Base-by-base conservation (phyloP, 1,139 yeast genomes). In the Saccharomyces hybrid region DNA sequence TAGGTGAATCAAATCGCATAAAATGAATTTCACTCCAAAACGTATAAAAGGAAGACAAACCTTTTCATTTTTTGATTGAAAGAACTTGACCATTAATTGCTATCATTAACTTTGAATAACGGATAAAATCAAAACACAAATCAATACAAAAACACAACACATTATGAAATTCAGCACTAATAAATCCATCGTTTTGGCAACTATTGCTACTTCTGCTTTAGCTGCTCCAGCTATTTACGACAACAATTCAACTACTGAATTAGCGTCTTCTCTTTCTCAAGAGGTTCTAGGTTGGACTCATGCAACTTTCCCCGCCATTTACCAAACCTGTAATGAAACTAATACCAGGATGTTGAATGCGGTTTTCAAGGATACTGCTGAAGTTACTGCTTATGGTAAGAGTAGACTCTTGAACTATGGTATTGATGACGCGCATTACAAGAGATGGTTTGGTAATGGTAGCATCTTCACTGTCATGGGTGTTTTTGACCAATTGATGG, bases 401-500 rank as follows among this genome's bases (percentile, higher is more conserved):
- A 59, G 59, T 38, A 65, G 68, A 52, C 59, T 70, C 8, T 54
- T 66, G 38, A 58, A 61, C 12, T 64, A 56, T 48, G 71, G 71
- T 51, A 58, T 60, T 47, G 61, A 59, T 52, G 70, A 69, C 29
- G 59, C 56, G n/a, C 64, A 61, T 49, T 58, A 55, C 46, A 49
- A 53, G 14, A 67, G 66, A 56, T 69, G 71, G 66, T 73, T 73
- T 57, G 76, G 75, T 41, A 59, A 63, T 47, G 66, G 70, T 24
- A 60, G 70, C n/a, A 62, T 72, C 9, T 65, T 70, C 47, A 72
- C 66, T 53, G 75, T 73, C 9, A 58, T 71, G 51, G 77, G 76
- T n/a, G 64, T 68, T 61, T 68, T 56, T 49, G 71, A 69, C 16
- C 58, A 58, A 44, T 48, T 71, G 50, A 64, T 68, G 14, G 62